Evolutionary conservation across 2,329 filamentous ascomycete genomes (phyloP), one percentile per base, ranked within the genome.

Genomic region (Ophiostoma montium): DNA sequence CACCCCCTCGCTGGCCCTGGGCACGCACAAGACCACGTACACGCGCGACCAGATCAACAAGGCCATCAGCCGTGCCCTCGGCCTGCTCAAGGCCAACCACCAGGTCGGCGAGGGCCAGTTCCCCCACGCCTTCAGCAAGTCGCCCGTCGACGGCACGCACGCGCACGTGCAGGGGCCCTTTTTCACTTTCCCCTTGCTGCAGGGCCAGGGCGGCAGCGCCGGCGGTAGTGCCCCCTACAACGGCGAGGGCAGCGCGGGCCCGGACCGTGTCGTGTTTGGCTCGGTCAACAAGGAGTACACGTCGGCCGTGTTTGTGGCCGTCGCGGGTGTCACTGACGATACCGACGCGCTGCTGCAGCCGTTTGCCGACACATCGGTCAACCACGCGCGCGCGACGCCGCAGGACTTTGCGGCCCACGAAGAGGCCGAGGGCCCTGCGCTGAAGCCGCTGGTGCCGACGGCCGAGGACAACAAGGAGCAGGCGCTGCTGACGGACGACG

Each of bases 201-300:
- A 38, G 27, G n/a, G 23, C 23, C 23, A 27, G 23, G 23, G 23
- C 23, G 47, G 46, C 12, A 41, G 45, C 18, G 47, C 18, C n/a
- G n/a, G n/a, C n/a, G n/a, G n/a, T n/a, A n/a, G n/a, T n/a, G n/a
- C n/a, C n/a, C n/a, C n/a, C 39, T 52, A 53, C 32, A 49, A 50
- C 15, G 54, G 50, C 47, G 42, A 32, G 19, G n/a, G 3, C 35
- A 35, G 18, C 27, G 30, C 49, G 13, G 49, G 50, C 15, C 23
- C 47, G 0, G 54, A 55, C 49, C 52, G 50, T 18, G 52, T 55
- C 15, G 52, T 54, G 3, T 54, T 55, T 32, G 54, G 52, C n/a
- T 54, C 52, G 3, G 54, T 55, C 16, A 13, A 43, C 35, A 53
- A 42, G 42, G 54, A 53, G 48, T 55, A 46, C 41, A 39, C 35